Conservation (phyloP, 306 rosid species). For the Bauhinia variegata region DNA sequence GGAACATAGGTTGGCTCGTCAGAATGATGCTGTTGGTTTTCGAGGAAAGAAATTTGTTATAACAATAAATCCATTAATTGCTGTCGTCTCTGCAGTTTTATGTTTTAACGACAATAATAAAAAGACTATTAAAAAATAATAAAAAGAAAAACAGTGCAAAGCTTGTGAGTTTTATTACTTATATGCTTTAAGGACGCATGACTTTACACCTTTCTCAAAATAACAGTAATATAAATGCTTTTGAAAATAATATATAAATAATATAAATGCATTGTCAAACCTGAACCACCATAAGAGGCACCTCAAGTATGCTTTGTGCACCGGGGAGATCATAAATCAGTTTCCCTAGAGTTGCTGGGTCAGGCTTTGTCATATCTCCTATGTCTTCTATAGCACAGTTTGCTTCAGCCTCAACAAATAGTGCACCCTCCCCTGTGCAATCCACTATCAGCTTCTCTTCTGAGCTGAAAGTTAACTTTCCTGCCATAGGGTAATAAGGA, state of each 20-base stretch:
- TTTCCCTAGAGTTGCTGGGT: conserved; percentile 64
- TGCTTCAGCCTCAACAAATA: conserved; percentile 88
- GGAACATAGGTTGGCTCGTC: not conserved
- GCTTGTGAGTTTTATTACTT: too few species aligned
- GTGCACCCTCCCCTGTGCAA: conserved; percentile 74
- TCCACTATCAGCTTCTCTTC: conserved; percentile 83
- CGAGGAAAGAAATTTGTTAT: not conserved
- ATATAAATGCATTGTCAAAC: conserved; percentile 37
- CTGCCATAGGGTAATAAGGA: conserved; percentile 71
- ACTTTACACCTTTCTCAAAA: too few species aligned
- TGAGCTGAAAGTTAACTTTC: conserved; percentile 54
- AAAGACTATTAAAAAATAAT: too few species aligned
- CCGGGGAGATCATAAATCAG: conserved; percentile 70
- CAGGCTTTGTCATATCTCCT: conserved; percentile 60
- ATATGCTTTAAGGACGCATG: too few species aligned
- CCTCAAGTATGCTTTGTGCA: conserved; percentile 70
- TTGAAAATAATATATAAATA: not conserved
- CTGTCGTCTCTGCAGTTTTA: not conserved
- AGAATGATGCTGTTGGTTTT: not conserved
- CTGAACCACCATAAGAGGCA: conserved; percentile 84
- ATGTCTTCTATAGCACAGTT: conserved; percentile 50
- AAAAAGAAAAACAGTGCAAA: too few species aligned
- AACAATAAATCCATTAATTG: not conserved
- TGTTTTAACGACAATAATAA: too few species aligned
- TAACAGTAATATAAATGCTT: not conserved